Evolutionary conservation across 2,329 filamentous ascomycete genomes (phyloP).

Genomic region (Alternaria sp.): DNA sequence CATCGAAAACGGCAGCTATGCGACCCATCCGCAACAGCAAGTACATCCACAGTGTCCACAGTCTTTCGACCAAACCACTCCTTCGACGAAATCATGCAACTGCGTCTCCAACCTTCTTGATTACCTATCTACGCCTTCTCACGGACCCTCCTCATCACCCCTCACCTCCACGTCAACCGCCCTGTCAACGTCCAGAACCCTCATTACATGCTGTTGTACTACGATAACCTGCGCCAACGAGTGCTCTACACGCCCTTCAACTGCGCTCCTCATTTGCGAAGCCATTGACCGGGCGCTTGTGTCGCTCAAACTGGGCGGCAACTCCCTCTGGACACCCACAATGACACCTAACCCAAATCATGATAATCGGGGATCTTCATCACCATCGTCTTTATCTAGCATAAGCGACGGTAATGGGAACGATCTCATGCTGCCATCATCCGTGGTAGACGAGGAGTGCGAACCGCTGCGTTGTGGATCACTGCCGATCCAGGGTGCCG

Average conservation of each 20-base stretch:
- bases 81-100: constrained; percentile 3
- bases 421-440: constrained; percentile 8
- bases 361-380: constrained; percentile 4
- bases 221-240: constrained; percentile 7
- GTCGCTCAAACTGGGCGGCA: constrained; percentile 7
- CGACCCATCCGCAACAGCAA: background rate
- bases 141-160: background rate
- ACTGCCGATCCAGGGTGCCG: constrained; percentile 10
- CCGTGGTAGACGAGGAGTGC: constrained; percentile 7
- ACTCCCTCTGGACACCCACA: constrained; percentile 5
- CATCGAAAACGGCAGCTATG: background rate
- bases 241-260: constrained; percentile 10
- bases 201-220: constrained; percentile 8
- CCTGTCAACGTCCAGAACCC: constrained; percentile 6
- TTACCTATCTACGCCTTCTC: constrained; percentile 3
- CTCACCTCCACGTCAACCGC: constrained; percentile 4
- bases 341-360: background rate
- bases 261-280: constrained; percentile 12
- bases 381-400: constrained; percentile 3
- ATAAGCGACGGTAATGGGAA: background rate
- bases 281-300: constrained; percentile 10
- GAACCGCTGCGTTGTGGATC: constrained; percentile 13
- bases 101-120: constrained; percentile 8
- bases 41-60: background rate
- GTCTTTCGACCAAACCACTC: background rate